Evolutionary conservation across 148 eudicot species (phyloP), one percentile per base, ranked within the genome.

Genomic region (Bassia scoparia): DNA sequence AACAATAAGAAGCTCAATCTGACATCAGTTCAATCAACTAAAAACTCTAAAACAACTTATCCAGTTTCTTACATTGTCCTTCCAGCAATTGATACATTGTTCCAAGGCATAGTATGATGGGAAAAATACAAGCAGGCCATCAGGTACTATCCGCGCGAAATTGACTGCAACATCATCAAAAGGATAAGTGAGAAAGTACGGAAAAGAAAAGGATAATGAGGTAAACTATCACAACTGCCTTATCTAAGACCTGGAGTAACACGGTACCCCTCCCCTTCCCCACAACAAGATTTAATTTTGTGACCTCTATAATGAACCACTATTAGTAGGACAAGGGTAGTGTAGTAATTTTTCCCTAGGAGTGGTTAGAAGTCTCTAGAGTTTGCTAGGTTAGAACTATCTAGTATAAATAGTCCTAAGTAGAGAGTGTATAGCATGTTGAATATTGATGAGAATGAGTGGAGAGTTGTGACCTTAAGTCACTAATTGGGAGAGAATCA

Each of bases 111-210:
- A 92, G 84, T 95, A 95, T 73, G 99, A 95, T 49, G 99, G 90
- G 70, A 95, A 95, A 84, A 95, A 95, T 52, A 95, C 96, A 46
- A 95, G 96, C 77, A 95, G 79, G 29, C 99, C 99, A 79, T 90
- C 94, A 15, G 99, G 99, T 68, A 95, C 96, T 71, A 92, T 92
- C 70, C 99, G 89, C 80, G 99, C 92, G 71, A 92, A 87, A 84
- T 95, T 95, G 61, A 95, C 99, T 95, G 91, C 77, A 79, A 27
- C 75, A 78, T 33, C 65, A 56, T 31, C 71, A 30, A 69, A 23
- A 73, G 29, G 30, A 69, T 48, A 34, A n/a, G 26, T 75, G 18
- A 75, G 69, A 49, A 66, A 71, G 53, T 3, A 58, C 15, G 41
- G 44, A 34, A 27, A 73, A 52, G 41, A 37, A 37, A 64, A 41